Base-by-base conservation (phyloP, 345 rosid species). In the Populus euphratica region DNA sequence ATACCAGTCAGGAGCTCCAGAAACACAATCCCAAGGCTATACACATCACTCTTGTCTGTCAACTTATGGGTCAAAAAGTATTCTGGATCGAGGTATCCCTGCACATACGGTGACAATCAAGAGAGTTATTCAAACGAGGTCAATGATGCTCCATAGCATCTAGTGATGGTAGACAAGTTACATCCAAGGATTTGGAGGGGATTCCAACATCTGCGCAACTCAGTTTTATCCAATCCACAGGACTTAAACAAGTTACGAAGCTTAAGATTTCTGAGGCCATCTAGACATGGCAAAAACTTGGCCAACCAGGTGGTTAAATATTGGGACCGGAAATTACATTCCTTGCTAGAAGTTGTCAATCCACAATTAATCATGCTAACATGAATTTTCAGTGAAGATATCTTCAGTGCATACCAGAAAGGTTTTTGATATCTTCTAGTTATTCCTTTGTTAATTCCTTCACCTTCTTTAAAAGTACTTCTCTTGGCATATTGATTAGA, bases 11-110 rank as follows among this genome's bases (percentile, higher is more conserved):
- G 85, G 66, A 93, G 89, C 93, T 91, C 97, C 79, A 95, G 78
- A 81, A 95, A 88, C 70, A 95, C 99, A 33, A 95, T 90, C 72
- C 98, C 99, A 18, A 95, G 93, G 84, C 99, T 94, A 78, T 91
- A 95, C 63, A 93, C 97, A 78, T 95, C 98, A 80, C 98, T 93
- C 81, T 95, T 95, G 80, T 95, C 98, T 0, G 99, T 95, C 85
- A 95, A 79, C 86, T 90, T 89, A 81, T 84, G 95, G 1, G 99
- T 95, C 86, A 93, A 77, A 82, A 95, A 91, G 83, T 95, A 95
- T 78, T 95, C 97, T n/a, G 97, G 98, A 85, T 95, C 98, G 33
- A 93, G 91, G 81, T 91, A 90, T 72, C 99, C 98, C 98, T 93
- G 88, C 84, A 80, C 23, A 35, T 56, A 76, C 31, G 41, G 65